Evolutionary conservation across 495 filamentous ascomycete genomes (phyloP).

Genomic region (Staphylotrichum tortipilum): DNA sequence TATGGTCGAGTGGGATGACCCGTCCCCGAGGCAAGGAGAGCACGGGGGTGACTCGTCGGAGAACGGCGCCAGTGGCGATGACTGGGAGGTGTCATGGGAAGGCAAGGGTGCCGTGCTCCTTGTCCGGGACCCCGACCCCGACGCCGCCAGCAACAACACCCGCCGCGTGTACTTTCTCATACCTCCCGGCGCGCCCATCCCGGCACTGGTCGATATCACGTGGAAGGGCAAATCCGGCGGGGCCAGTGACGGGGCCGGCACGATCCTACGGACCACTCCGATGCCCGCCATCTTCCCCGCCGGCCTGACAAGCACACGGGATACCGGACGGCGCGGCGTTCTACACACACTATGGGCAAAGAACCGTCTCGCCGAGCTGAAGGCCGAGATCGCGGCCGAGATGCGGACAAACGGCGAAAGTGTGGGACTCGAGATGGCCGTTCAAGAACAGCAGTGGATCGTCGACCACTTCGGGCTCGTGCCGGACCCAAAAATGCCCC

Average conservation of each 20-base stretch:
- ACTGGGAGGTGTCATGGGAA: slow-evolving; percentile 72
- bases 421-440: slow-evolving; percentile 69
- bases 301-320: slow-evolving; percentile 53
- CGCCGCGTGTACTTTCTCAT: slow-evolving; percentile 69
- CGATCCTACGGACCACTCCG: slow-evolving; percentile 51
- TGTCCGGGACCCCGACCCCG: slow-evolving; percentile 44
- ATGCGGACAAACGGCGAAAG: slow-evolving; percentile 61
- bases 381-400: slow-evolving; percentile 61
- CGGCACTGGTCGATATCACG: slow-evolving; percentile 56
- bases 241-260: neutral
- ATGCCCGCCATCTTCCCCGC: slow-evolving; percentile 75
- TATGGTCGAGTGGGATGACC: slow-evolving; percentile 76
- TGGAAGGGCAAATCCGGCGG: slow-evolving; percentile 32
- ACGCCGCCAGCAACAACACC: slow-evolving; percentile 16
- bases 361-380: slow-evolving; percentile 60
- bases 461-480: slow-evolving; percentile 65
- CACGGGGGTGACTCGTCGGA: neutral
- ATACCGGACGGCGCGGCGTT: slow-evolving; percentile 66
- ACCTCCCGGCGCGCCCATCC: slow-evolving; percentile 56
- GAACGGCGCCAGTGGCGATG: slow-evolving; percentile 3
- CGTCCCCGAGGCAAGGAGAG: slow-evolving; percentile 21
- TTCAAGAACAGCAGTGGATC: slow-evolving; percentile 75
- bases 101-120: slow-evolving; percentile 60
- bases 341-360: slow-evolving; percentile 78
- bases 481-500: slow-evolving; percentile 18